Evolutionary conservation across 495 filamentous ascomycete species (phyloP).

Genomic region (Amphirosellinia nigrospora): DNA sequence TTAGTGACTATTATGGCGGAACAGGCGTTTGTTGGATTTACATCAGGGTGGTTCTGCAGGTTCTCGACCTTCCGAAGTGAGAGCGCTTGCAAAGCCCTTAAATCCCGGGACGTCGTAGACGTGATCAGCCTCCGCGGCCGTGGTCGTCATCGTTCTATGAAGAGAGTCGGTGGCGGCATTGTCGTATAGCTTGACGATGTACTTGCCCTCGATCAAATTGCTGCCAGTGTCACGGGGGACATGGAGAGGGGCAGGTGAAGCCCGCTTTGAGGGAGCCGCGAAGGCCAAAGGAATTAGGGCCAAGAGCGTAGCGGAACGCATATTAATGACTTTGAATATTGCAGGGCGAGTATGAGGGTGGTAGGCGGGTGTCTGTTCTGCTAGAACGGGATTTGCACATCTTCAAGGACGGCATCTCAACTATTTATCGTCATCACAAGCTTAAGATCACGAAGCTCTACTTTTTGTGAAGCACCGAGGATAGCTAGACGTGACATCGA

Average conservation of each 20-base stretch:
- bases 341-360: slow-evolving; percentile 4
- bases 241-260: slow-evolving; percentile 44
- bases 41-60: slow-evolving; percentile 50
- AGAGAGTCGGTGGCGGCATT: slow-evolving; percentile 42
- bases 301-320: slow-evolving; percentile 36
- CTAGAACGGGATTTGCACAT: slow-evolving; percentile 8
- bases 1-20: slow-evolving; percentile 16
- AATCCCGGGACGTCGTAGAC: slow-evolving; percentile 50
- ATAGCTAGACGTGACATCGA: slow-evolving; percentile 6
- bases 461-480: slow-evolving; percentile 24
- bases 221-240: slow-evolving; percentile 38
- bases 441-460: slow-evolving; percentile 16
- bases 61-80: slow-evolving; percentile 47
- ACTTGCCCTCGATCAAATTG: slow-evolving; percentile 54
- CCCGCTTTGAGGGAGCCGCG: slow-evolving; percentile 42
- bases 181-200: slow-evolving; percentile 63
- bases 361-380: slow-evolving; percentile 20
- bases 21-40: slow-evolving; percentile 28
- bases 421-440: slow-evolving; percentile 38
- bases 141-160: slow-evolving; percentile 32
- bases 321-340: slow-evolving; percentile 31
- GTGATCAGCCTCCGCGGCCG: slow-evolving; percentile 44
- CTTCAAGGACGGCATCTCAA: slow-evolving; percentile 29
- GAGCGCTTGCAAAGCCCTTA: slow-evolving; percentile 51
- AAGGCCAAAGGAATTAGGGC: slow-evolving; percentile 41